Evolutionary conservation across 73 alveolate genomes (phyloP), one percentile per base, ranked within the genome.

Genomic region (Paramecium caudatum): DNA sequence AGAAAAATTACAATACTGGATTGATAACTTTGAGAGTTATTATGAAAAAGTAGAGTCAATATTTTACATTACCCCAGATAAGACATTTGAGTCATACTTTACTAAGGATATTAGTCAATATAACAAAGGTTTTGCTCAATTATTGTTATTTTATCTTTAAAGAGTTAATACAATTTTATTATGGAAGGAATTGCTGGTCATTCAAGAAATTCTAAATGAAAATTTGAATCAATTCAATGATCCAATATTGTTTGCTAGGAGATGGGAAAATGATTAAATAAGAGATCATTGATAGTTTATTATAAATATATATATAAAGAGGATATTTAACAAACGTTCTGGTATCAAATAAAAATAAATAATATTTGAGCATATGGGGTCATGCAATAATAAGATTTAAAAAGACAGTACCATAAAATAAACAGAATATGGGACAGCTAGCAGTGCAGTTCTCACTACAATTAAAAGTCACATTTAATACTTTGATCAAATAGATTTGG

Each of bases 161-260:
- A 55, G 12, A 43, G 30, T 55, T 17, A 27, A 7, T 10, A 10
- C 30, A 23, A 55, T 10, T 3, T 9, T 2, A 33, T 32, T 9
- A 21, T 9, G 15, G 7, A 65, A 33, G 1, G 33, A 36, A 13
- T 6, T 65, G 34, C 34, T 10, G 33, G n/a, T 32, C 27, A 15
- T 32, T 33, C 34, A 16, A 10, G 49, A 65, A 30, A 36, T 65
- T 36, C 27, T 65, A 7, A 25, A 36, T 10, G 83, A 65, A 65
- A 65, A 65, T 36, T 1, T 33, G 15, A 65, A 43, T 32, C 34
- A 65, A 33, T 36, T 43, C 19, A 65, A 65, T 65, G 83, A 65
- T 65, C 83, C 50, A 33, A 49, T 65, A 33, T 65, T 65, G 34
- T 65, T 65, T 65, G 83, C 83, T 33, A 30, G 83, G 34, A 65